A percentile compares a stretch with the other conserved stretches of the same genome.
Evolutionary conservation across 176 grass and related monocot species (phyloP).

Genomic region (Cenchrus americanus): DNA sequence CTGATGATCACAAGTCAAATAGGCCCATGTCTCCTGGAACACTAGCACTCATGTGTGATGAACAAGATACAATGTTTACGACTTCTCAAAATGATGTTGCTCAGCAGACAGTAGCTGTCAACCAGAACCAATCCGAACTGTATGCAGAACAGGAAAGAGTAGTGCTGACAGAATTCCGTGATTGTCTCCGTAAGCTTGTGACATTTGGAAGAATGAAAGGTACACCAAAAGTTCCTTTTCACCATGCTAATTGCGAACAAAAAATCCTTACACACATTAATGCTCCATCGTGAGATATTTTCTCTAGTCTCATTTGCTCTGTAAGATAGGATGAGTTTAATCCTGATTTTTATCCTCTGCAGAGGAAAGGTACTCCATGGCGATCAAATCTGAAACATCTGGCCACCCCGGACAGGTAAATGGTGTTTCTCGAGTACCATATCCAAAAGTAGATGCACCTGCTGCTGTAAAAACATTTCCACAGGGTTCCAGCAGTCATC

Average conservation of each 20-base stretch:
- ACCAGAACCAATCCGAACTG: conserved; percentile 58
- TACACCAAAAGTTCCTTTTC: conserved; percentile 40
- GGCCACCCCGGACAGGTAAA: conserved; percentile 59
- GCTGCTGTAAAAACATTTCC: conserved; percentile 51
- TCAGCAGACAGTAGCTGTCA: conserved; percentile 34
- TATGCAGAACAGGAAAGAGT: conserved; percentile 85
- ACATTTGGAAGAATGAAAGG: conserved; percentile 83
- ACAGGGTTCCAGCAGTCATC: conserved; percentile 63
- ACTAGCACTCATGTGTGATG: conserved; percentile 87
- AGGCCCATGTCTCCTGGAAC: conserved; percentile 93
- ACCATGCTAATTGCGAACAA: conserved; percentile 24
- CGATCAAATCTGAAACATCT: conserved; percentile 58
- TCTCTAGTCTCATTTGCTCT: not conserved
- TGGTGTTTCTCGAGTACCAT: conserved; percentile 50
- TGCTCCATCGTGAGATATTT: not conserved
- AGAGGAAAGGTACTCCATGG: conserved; percentile 68
- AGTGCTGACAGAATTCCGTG: conserved; percentile 81
- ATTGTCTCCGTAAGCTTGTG: conserved; percentile 77
- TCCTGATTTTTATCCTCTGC: conserved; percentile 44
- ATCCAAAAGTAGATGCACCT: conserved; percentile 55
- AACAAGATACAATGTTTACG: conserved; percentile 72
- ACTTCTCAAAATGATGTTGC: conserved; percentile 48
- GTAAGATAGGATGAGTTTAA: conserved; percentile 32
- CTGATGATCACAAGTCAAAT: conserved; percentile 62
- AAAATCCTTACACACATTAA: not conserved